Evolutionary conservation across 306 rosid species (phyloP), one percentile per base, ranked within the genome.

Genomic region (Calophaca sinica): DNA sequence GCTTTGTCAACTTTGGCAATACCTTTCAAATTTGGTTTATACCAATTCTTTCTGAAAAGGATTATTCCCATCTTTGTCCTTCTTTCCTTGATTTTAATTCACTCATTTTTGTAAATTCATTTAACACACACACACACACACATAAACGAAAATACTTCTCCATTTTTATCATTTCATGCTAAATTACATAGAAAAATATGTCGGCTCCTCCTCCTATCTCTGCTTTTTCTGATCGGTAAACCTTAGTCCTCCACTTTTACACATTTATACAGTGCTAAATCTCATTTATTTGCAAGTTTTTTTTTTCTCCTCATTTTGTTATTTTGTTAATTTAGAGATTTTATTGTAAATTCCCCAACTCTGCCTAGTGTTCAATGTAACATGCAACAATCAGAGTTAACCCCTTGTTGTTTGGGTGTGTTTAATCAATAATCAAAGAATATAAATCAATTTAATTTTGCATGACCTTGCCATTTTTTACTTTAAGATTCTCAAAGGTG

Each of bases 211-310:
- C 73, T 81, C 52, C 11, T 46, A 75, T 74, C 67, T 75, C 77
- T 63, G 83, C 57, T 65, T 82, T 51, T 71, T 83, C 70, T 86
- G 64, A 69, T 73, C 41, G 86, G 87, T 84, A 86, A 28, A 73
- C 73, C 62, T 31, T 42, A 33, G 4, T 38, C 29, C 69, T 76
- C 60, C 66, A 44, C 60, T 81, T 38, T 14, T 1, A 15, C 46
- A 5, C 4, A 61, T 38, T 62, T 63, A 41, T 64, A 9, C 52
- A 6, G 0, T 79, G 12, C 12, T n/a, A 29, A 49, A 6, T 78
- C 53, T 64, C 63, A 11, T 20, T 33, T 33, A 5, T 68, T 62
- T 61, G 8, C n/a, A 26, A 72, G 10, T 31, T 70, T 1, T 1
- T 48, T 66, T 14, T 42, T 76, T 59, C n/a, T 49, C 7, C 0